These are phyloP conservation scores for Stereum hirsutum DNA, from an alignment of 1,284 basidiomycete genomes.

Conservation along the genomic window DNA sequence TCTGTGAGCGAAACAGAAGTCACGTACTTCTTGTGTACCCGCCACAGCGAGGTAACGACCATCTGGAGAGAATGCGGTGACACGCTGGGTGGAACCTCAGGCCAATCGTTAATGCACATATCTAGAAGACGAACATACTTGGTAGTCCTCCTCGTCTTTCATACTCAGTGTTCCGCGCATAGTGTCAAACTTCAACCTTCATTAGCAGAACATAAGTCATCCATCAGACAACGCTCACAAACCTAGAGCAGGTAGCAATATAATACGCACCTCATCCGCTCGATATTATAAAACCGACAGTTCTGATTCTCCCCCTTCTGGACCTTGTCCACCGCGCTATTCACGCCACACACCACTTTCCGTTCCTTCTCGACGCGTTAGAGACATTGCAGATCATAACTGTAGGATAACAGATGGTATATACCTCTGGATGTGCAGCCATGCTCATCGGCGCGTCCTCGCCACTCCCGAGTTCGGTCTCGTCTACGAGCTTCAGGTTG, in stretches of 20 bases:
- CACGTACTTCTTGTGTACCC: slow-evolving; percentile 53
- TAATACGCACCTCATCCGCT: slow-evolving; percentile 45
- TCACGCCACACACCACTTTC: slow-evolving; percentile 75
- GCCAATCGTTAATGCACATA: background rate
- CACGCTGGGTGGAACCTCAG: slow-evolving; percentile 44
- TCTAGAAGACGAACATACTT: slow-evolving; percentile 37
- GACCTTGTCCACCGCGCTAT: slow-evolving; percentile 59
- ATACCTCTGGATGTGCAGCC: slow-evolving; percentile 58
- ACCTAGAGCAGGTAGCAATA: background rate
- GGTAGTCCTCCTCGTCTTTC: slow-evolving; percentile 66
- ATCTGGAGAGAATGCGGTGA: slow-evolving; percentile 65
- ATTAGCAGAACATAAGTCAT: background rate
- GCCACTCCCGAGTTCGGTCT: slow-evolving; percentile 67
- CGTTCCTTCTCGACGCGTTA: slow-evolving; percentile 29
- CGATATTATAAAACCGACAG: slow-evolving; percentile 62
- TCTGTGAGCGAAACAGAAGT: too few species aligned
- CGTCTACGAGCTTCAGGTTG: slow-evolving; percentile 50
- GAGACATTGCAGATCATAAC: background rate
- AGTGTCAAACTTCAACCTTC: slow-evolving; percentile 22
- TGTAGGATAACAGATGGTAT: slow-evolving; percentile 4
- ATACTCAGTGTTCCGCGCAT: slow-evolving; percentile 55
- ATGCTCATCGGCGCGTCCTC: slow-evolving; percentile 96
- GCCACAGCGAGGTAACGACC: slow-evolving; percentile 51
- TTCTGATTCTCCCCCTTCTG: slow-evolving; percentile 70
- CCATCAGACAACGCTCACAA: too few species aligned